A percentile compares a stretch with the other conserved stretches of the same genome.
Evolutionary conservation across 805 yeast genomes (phyloP).

Genomic region (Isabelozyma gotoi): DNA sequence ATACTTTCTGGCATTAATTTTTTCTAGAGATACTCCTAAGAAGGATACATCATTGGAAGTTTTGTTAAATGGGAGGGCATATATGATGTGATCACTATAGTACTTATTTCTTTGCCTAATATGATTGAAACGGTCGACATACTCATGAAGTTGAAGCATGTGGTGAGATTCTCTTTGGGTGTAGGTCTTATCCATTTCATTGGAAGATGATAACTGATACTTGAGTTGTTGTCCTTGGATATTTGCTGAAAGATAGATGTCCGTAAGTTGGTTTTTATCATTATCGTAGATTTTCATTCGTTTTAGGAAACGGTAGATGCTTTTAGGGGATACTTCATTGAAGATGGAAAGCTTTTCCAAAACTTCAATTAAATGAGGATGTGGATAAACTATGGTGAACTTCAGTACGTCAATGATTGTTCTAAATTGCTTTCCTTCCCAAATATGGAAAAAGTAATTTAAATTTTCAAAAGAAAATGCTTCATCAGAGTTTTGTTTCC

Average conservation of each 20-base stretch:
- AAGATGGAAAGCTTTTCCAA: background rate
- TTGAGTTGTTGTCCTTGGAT: conserved; percentile 18
- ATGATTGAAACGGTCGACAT: conserved; percentile 31
- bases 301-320: conserved; percentile 12
- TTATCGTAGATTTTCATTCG: conserved; percentile 22
- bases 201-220: conserved; percentile 11
- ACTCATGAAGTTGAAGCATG: background rate
- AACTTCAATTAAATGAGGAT: conserved; percentile 8
- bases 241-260: conserved; percentile 26
- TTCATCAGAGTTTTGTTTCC: background rate
- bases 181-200: background rate
- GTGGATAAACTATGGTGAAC: conserved; percentile 32
- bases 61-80: conserved; percentile 22
- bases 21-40: conserved; percentile 37
- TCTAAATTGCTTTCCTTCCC: conserved; percentile 28
- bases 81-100: conserved; percentile 33
- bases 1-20: conserved; percentile 34
- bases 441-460: conserved; percentile 23
- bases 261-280: conserved; percentile 20
- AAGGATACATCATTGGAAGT: conserved; percentile 1
- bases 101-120: conserved; percentile 19
- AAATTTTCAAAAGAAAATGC: conserved; percentile 18
- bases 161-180: background rate
- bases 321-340: conserved; percentile 6
- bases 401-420: conserved; percentile 27